phyloP scores from a whole-genome alignment of 108 stramenopile genomes.

The Cyclotella kingstonii region DNA sequence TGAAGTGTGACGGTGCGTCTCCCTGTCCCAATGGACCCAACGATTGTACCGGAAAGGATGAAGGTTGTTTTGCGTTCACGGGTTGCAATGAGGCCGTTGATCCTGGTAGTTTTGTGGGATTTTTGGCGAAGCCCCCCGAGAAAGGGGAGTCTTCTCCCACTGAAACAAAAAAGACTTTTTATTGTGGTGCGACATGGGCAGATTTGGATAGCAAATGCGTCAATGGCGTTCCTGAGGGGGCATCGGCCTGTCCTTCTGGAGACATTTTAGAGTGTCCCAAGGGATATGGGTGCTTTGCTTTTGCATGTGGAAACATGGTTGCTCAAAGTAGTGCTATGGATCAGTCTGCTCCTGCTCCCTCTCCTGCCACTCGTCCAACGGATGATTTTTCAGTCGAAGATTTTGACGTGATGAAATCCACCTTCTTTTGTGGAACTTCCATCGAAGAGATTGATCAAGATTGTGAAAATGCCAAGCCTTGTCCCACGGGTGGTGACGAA shows the following conservation, averaged over 20 bases:
- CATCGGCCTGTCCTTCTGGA: slow-evolving; percentile 39
- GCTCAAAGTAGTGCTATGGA: too few species aligned
- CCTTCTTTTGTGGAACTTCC: slow-evolving; percentile 37
- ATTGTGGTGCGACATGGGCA: slow-evolving; percentile 28
- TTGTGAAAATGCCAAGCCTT: slow-evolving; percentile 38
- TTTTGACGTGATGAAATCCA: slow-evolving; percentile 22
- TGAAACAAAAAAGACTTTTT: slow-evolving; percentile 19
- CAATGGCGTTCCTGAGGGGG: slow-evolving; percentile 29
- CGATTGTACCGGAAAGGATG: slow-evolving; percentile 24
- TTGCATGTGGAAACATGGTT: slow-evolving; percentile 22
- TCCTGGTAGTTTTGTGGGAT: slow-evolving; percentile 46
- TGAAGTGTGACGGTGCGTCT: slow-evolving; percentile 40
- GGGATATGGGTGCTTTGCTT: slow-evolving; percentile 40
- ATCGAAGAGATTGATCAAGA: slow-evolving; percentile 21
- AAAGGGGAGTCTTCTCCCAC: neutral
- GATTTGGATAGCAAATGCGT: slow-evolving; percentile 40
- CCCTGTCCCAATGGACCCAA: slow-evolving; percentile 45
- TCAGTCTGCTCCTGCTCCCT: slow-evolving; percentile 12
- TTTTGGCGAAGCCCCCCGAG: slow-evolving; percentile 22
- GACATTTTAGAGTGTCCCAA: slow-evolving; percentile 37
- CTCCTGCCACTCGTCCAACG: neutral
- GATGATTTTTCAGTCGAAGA: slow-evolving; percentile 30
- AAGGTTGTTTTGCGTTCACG: slow-evolving; percentile 47
- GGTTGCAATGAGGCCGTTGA: slow-evolving; percentile 37
- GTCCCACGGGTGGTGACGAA: slow-evolving; percentile 35